Evolutionary conservation across 352 stramenopile genomes (phyloP).

Genomic region (Aphanomyces euteiches): DNA sequence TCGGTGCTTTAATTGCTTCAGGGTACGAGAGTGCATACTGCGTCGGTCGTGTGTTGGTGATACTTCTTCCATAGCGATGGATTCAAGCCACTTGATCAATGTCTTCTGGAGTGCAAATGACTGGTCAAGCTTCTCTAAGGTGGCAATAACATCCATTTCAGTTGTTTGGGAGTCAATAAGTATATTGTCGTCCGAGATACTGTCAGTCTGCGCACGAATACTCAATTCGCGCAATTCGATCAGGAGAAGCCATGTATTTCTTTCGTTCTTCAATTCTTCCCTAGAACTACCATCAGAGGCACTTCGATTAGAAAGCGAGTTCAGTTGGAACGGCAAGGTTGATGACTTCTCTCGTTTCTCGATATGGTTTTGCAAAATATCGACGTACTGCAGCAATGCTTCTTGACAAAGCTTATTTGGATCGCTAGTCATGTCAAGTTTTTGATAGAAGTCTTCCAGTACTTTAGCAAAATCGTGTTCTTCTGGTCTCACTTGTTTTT

Average conservation of each 20-base stretch:
- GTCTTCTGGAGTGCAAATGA: constrained; percentile 65
- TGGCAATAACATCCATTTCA: constrained; percentile 64
- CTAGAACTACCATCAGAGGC: constrained; percentile 26
- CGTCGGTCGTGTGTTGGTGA: constrained; percentile 60
- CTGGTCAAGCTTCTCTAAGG: constrained; percentile 59
- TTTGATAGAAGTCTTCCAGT: constrained; percentile 67
- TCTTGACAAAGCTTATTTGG: constrained; percentile 71
- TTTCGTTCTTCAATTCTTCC: constrained; percentile 65
- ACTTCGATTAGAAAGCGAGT: not conserved
- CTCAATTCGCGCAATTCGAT: constrained; percentile 72
- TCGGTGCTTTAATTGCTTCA: constrained; percentile 33
- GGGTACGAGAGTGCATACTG: constrained; percentile 49
- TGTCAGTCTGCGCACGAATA: constrained; percentile 29
- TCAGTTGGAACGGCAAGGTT: constrained; percentile 21
- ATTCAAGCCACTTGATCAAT: constrained; percentile 54
- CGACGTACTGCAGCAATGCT: constrained; percentile 69
- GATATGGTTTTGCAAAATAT: constrained; percentile 61
- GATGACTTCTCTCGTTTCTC: constrained; percentile 40
- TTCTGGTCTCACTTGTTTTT: constrained; percentile 63
- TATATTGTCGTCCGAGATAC: constrained; percentile 32
- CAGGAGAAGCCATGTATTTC: constrained; percentile 79
- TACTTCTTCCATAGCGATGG: constrained; percentile 44
- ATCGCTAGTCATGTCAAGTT: constrained; percentile 63
- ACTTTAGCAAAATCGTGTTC: constrained; percentile 74
- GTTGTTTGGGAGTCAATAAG: constrained; percentile 70